Conservation (phyloP, 768 basidiomycete genomes). For the Termitomyces sp. region DNA sequence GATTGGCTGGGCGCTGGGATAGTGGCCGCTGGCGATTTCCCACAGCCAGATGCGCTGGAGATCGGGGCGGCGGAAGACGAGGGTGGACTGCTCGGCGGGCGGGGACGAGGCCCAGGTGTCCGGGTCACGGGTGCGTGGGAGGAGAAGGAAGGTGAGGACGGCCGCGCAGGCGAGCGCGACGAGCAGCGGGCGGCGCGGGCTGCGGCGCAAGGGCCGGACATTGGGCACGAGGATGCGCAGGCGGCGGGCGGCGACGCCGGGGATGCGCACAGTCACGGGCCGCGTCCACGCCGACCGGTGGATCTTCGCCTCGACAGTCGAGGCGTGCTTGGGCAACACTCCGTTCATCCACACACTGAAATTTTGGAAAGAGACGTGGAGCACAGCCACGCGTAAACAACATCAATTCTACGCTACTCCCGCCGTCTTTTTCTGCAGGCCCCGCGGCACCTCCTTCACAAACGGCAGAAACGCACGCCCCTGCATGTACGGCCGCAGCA, state of each 20-base stretch:
- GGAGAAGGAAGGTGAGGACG: constrained; percentile 42
- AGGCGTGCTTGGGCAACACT: constrained; percentile 37
- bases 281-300: constrained; percentile 42
- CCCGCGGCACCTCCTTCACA: constrained; percentile 77
- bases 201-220: constrained; percentile 40
- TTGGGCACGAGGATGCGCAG: constrained; percentile 56
- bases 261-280: constrained; percentile 52
- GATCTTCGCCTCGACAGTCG: constrained; percentile 36
- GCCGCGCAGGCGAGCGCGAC: constrained; percentile 46
- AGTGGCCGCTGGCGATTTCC: constrained; percentile 89
- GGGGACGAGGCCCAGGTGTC: constrained; percentile 26
- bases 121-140: constrained; percentile 35
- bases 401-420: too few relatives aligned
- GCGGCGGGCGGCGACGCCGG: constrained; percentile 50
- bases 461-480: constrained; percentile 87
- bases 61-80: constrained; percentile 66
- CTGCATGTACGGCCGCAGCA: constrained; percentile 91
- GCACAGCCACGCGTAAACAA: constrained; percentile 22
- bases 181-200: constrained; percentile 50
- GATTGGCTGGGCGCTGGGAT: constrained; percentile 67
- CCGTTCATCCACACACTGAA: constrained; percentile 17
- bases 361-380: constrained; percentile 13
- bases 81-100: constrained; percentile 47
- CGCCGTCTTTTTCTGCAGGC: constrained; percentile 64
- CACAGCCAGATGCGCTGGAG: constrained; percentile 87